These are phyloP conservation scores for Hemisphaericaspora xylanilytica DNA, from an alignment of 1,139 yeast genomes.

Conservation along the genomic window DNA sequence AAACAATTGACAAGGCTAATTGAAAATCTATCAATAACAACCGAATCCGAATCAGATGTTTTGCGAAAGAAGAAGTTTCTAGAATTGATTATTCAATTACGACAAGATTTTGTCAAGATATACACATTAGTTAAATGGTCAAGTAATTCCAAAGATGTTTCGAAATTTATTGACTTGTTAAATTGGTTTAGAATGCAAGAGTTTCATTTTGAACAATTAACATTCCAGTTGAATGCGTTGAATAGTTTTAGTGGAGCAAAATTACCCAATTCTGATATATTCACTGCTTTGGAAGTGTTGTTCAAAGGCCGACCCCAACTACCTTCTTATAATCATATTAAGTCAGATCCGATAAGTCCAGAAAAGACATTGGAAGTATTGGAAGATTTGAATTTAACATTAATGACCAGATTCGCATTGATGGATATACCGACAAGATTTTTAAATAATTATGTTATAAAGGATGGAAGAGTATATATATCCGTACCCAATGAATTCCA, in stretches of 20 bases:
- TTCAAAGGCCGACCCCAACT: constrained; percentile 75
- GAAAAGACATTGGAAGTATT: constrained; percentile 61
- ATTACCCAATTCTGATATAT: constrained; percentile 82
- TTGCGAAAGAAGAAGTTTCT: constrained; percentile 66
- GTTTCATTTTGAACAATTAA: constrained; percentile 61
- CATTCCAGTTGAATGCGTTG: constrained; percentile 50
- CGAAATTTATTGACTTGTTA: constrained; percentile 75
- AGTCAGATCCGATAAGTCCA: constrained; percentile 51
- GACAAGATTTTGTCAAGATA: constrained; percentile 80
- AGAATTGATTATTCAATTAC: constrained; percentile 61
- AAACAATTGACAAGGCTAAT: constrained; percentile 61
- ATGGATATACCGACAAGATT: constrained; percentile 63
- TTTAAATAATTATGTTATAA: constrained; percentile 54
- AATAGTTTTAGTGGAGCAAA: constrained; percentile 80
- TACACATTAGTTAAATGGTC: constrained; percentile 91
- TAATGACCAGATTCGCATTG: constrained; percentile 74
- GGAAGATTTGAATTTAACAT: constrained; percentile 65
- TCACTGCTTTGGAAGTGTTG: constrained; percentile 83
- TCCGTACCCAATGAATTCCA: constrained; percentile 60
- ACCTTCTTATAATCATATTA: constrained; percentile 61
- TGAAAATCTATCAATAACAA: constrained; percentile 50
- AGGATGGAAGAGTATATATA: constrained; percentile 76
- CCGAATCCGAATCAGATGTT: constrained; percentile 49
- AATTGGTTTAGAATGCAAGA: constrained; percentile 82
- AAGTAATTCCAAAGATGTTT: constrained; percentile 64